Base-by-base conservation (phyloP, 2,329 filamentous ascomycete genomes). In the Penicillium decumbens region DNA sequence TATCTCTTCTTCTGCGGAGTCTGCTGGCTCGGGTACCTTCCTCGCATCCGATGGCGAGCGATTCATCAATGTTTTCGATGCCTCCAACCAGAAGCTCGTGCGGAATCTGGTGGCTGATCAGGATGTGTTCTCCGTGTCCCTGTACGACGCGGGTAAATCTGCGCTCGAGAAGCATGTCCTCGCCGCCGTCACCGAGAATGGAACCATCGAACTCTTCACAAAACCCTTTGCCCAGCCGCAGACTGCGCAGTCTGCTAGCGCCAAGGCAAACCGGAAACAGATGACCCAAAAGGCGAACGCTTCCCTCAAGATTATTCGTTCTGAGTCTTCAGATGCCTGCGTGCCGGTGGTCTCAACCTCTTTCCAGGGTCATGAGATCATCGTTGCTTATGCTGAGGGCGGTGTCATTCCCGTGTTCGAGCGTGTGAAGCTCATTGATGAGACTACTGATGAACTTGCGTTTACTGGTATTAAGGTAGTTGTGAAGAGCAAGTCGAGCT, bases 331-430 rank as follows among this genome's bases (percentile, higher is more conserved):
- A n/a, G 61, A 65, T 38, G 65, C 65, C 15, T 58, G 62, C 20
- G 72, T 77, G 10, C 66, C 72, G 1, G 65, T 77, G 6, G 65
- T 76, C 7, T 69, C 73, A 47, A 70, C 70, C 6, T 65, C 67
- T 7, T 72, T 79, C 56, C 68, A 75, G 41, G 74, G 71, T 4
- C 65, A 72, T 7, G 71, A 77, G 30, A 60, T 79, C 18, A 57
- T 76, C 12, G 54, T 79, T 48, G 76, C 70, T 4, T 78, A 75
- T 63, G 69, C 72, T 2, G 75, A 78, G 53, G 74, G 74, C 45
- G 76, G 75, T 45, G 70, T 77, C n/a, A 71, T 75, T 44, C 65
- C 77, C 15, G 65, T 72, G 2, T 79, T 79, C 55, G 75, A 78
- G 56, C 74, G 71, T 13, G 62, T 78, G 47, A 69, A 67, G 54